Conservation (phyloP, 345 rosid species). For the Gynandropsis gynandra region DNA sequence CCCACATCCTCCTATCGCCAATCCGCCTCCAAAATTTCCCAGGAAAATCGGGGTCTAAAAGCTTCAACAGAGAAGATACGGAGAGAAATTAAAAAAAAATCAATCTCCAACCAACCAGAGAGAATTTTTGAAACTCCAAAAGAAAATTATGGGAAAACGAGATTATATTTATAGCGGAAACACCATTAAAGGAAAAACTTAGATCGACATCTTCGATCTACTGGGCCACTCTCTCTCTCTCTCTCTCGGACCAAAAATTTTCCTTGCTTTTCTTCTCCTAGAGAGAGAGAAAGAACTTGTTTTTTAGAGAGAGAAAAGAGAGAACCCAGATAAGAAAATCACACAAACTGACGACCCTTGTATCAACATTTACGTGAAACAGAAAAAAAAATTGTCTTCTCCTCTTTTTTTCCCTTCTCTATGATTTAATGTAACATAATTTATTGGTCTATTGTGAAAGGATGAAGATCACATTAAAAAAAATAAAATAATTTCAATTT, state of each 20-base stretch:
- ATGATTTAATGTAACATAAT: neutral
- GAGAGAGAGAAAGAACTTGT: constrained; percentile 31
- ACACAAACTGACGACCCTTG: constrained; percentile 75
- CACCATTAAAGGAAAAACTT: constrained; percentile 41
- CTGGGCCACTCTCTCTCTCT: constrained; percentile 63
- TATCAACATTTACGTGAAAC: constrained; percentile 90
- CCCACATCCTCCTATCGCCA: constrained; percentile 33
- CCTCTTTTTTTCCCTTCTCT: neutral
- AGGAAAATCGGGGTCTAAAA: constrained; percentile 11
- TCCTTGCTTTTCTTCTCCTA: constrained; percentile 17
- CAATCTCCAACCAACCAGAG: constrained; percentile 14
- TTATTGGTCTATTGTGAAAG: neutral
- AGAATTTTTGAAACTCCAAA: constrained; percentile 9
- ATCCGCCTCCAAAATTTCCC: constrained; percentile 14
- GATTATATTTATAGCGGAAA: constrained; percentile 25
- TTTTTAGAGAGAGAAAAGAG: constrained; percentile 12
- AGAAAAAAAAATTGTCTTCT: too few relatives aligned
- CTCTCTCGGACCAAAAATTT: constrained; percentile 18
- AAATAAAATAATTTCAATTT: neutral
- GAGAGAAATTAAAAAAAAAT: constrained; percentile 22
- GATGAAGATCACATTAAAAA: neutral
- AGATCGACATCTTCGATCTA: constrained; percentile 89
- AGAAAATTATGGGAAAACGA: neutral
- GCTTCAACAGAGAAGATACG: constrained; percentile 3
- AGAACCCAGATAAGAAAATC: constrained; percentile 78